phyloP scores from a whole-genome alignment of 2,329 filamentous ascomycete genomes.

The Cladorrhinum sp. region DNA sequence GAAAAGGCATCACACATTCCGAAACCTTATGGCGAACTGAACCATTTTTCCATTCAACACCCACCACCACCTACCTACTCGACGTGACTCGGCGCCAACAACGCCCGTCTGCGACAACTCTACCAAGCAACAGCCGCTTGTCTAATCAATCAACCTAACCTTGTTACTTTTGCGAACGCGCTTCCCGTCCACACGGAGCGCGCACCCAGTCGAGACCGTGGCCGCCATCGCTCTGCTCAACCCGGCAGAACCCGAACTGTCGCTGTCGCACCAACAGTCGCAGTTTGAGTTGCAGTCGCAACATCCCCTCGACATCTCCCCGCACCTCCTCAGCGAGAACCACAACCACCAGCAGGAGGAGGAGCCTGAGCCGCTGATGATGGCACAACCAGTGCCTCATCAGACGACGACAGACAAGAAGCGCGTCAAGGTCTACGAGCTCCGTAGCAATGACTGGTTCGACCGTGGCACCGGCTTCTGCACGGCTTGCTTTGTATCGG shows the following conservation, averaged over 20 bases:
- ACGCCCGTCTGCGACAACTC: background rate
- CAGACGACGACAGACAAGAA: slow-evolving; percentile 59
- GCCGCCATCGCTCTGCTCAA: slow-evolving; percentile 55
- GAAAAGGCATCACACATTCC: slow-evolving; percentile 4
- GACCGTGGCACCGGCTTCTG: slow-evolving; percentile 97
- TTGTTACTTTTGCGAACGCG: slow-evolving; percentile 27
- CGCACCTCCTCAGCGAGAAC: slow-evolving; percentile 50
- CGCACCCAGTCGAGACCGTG: slow-evolving; percentile 42
- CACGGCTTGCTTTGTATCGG: slow-evolving; percentile 69
- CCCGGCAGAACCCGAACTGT: slow-evolving; percentile 54
- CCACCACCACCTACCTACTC: background rate
- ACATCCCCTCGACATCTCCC: slow-evolving; percentile 57
- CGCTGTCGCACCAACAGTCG: slow-evolving; percentile 25
- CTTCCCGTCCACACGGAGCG: slow-evolving; percentile 35
- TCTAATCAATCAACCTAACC: background rate
- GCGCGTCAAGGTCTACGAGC: slow-evolving; percentile 97
- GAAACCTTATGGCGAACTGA: slow-evolving; percentile 6
- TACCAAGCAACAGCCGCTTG: background rate
- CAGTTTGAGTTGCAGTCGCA: slow-evolving; percentile 38
- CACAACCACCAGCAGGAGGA: slow-evolving; percentile 46
- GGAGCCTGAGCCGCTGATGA: slow-evolving; percentile 62
- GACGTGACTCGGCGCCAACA: slow-evolving; percentile 1
- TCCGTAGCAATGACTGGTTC: slow-evolving; percentile 99
- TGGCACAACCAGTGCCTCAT: slow-evolving; percentile 70
- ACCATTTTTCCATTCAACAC: background rate